Conservation (phyloP, 202 grass and related monocot genomes). For the Bolboschoenoplectus hybrid region DNA sequence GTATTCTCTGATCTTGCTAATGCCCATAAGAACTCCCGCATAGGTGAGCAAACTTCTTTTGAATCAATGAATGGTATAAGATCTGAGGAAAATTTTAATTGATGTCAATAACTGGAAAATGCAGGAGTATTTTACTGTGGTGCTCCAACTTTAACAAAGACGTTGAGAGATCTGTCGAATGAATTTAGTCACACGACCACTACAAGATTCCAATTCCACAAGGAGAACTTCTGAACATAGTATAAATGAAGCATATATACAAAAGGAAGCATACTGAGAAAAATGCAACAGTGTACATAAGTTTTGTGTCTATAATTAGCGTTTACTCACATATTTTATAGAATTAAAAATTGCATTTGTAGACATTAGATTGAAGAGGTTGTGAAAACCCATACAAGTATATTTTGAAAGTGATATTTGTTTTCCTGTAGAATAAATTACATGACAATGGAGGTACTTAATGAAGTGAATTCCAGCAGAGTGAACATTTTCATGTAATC, state of each 20-base stretch:
- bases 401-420: constrained; percentile 23
- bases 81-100: constrained; percentile 28
- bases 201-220: constrained; percentile 98
- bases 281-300: constrained; percentile 43
- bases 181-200: constrained; percentile 93
- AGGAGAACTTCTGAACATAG: constrained; percentile 83
- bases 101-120: constrained; percentile 44
- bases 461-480: not conserved
- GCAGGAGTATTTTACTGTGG: constrained; percentile 98
- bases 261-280: constrained; percentile 39
- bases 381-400: constrained; percentile 14
- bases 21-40: constrained; percentile 73
- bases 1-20: constrained; percentile 86
- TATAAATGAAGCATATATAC: constrained; percentile 33
- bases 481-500: constrained; percentile 16
- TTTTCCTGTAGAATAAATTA: constrained; percentile 41
- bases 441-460: constrained; percentile 15
- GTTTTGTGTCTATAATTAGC: constrained; percentile 36
- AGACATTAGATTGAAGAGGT: constrained; percentile 15
- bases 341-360: constrained; percentile 42
- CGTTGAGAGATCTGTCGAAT: constrained; percentile 79
- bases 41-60: constrained; percentile 57
- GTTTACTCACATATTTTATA: constrained; percentile 44
- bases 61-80: not conserved
- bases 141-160: constrained; percentile 78